These are phyloP conservation scores for Dothidotthia symphoricarpi DNA, from an alignment of 2,329 filamentous ascomycete species.

Conservation along the genomic window DNA sequence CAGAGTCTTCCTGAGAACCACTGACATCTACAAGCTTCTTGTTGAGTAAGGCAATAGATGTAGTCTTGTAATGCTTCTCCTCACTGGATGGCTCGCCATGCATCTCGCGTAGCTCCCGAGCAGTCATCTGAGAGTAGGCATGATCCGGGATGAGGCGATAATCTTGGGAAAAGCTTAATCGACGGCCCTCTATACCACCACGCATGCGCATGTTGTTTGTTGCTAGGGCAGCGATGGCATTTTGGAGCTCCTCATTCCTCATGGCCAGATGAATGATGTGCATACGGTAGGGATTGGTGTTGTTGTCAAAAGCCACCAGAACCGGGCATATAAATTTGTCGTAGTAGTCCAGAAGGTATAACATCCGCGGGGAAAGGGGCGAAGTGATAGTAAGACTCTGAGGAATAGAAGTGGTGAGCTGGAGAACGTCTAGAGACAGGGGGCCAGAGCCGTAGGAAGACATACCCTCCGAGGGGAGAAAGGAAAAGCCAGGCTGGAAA, in stretches of 20 bases:
- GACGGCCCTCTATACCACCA: constrained; percentile 57
- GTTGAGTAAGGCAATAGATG: constrained; percentile 81
- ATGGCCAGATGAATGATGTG: constrained; percentile 77
- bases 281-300: constrained; percentile 76
- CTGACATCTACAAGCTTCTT: constrained; percentile 74
- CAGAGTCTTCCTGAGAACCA: constrained; percentile 78
- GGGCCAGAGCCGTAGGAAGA: constrained; percentile 42
- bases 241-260: constrained; percentile 78
- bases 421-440: constrained; percentile 38
- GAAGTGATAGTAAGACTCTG: constrained; percentile 53
- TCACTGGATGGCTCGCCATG: constrained; percentile 63
- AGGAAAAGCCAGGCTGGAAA: constrained; percentile 41
- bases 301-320: constrained; percentile 86
- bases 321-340: constrained; percentile 88
- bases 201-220: constrained; percentile 90
- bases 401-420: constrained; percentile 44
- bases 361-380: constrained; percentile 71
- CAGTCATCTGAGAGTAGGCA: constrained; percentile 39
- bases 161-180: constrained; percentile 34
- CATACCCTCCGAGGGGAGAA: constrained; percentile 44
- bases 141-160: constrained; percentile 37
- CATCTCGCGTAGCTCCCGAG: constrained; percentile 41
- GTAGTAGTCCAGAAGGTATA: constrained; percentile 91
- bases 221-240: constrained; percentile 85
- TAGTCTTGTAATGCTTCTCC: constrained; percentile 80